Evolutionary conservation across 768 basidiomycete species (phyloP), one percentile per base, ranked within the genome.

Genomic region (Lyophyllum semitale): DNA sequence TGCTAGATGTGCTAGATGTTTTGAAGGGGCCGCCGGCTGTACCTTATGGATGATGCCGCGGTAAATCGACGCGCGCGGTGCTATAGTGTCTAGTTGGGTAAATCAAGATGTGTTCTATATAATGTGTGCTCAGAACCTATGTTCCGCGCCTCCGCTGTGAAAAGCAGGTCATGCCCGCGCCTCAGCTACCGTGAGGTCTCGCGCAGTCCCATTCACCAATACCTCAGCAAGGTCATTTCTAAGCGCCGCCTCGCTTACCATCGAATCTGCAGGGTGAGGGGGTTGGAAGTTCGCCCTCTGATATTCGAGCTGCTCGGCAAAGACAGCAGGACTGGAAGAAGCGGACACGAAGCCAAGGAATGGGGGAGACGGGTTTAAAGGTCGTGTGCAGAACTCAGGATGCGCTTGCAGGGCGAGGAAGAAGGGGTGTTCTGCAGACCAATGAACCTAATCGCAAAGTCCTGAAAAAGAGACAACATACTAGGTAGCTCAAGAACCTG

Each of bases 341-440:
- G 97, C 94, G 4, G 96, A 86, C 44, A 99, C 82, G 69, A 99
- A 89, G 13, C 97, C 97, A 50, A 99, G 87, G 85, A 98, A 98
- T 0, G 95, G 89, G 0, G 97, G 97, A 0, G 94, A 97, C 1
- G 97, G 97, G 74, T 99, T 98, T 40, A 99, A 78, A 1, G 97
- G 97, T 26, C 97, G 87, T 22, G 97, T 95, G 77, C 96, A 98
- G 76, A 99, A 95, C 72, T 99, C 97, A 0, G 97, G 97, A 66
- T 99, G 97, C 1, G 97, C 93, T 75, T 99, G 97, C 41, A 99
- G 78, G 22, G 85, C 97, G 41, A 96, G 75, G 68, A 95, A 98
- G 79, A 84, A 99, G 2, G 94, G 92, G 71, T 99, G 97, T 62
- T 91, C 95, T 93, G 53, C 4, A 51, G n/a, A 52, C 37, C 26